phyloP scores from a whole-genome alignment of 768 basidiomycete species.

The Exsudoporus frostii region DNA sequence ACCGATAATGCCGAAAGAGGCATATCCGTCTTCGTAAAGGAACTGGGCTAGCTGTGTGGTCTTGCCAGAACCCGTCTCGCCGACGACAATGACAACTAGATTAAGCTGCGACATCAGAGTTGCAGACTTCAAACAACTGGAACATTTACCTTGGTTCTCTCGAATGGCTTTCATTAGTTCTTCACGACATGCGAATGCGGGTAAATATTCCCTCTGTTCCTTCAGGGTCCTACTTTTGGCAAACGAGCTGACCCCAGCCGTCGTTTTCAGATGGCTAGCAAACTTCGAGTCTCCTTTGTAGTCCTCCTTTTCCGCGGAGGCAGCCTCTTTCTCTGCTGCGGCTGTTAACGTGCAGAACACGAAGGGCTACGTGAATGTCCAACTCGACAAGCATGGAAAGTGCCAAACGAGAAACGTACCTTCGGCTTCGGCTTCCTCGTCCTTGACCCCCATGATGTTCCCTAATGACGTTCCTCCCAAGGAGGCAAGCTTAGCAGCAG shows the following conservation, averaged over 20 bases:
- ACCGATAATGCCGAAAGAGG: conserved; percentile 83
- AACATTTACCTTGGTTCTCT: conserved; percentile 83
- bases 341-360: conserved; percentile 43
- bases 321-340: conserved; percentile 45
- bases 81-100: conserved; percentile 88
- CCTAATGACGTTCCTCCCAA: conserved; percentile 93
- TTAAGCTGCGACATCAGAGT: neutral
- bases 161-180: conserved; percentile 84
- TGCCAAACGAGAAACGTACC: conserved; percentile 49
- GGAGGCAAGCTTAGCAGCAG: conserved; percentile 91
- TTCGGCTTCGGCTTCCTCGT: conserved; percentile 90
- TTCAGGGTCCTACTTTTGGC: conserved; percentile 80
- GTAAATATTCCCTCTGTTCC: conserved; percentile 94
- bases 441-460: conserved; percentile 96
- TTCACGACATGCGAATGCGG: conserved; percentile 96
- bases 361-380: conserved; percentile 76
- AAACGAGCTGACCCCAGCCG: conserved; percentile 76
- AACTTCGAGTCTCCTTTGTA: conserved; percentile 97
- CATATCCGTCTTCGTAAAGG: conserved; percentile 96
- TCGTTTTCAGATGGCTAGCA: conserved; percentile 85
- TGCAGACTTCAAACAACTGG: too few relatives aligned
- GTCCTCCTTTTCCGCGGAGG: conserved; percentile 54
- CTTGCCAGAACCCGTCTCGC: conserved; percentile 99
- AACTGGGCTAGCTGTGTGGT: conserved; percentile 96
- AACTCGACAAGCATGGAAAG: conserved; percentile 43